Evolutionary conservation across 169 alveolate species (phyloP).

Genomic region (Plasmodium relictum): DNA sequence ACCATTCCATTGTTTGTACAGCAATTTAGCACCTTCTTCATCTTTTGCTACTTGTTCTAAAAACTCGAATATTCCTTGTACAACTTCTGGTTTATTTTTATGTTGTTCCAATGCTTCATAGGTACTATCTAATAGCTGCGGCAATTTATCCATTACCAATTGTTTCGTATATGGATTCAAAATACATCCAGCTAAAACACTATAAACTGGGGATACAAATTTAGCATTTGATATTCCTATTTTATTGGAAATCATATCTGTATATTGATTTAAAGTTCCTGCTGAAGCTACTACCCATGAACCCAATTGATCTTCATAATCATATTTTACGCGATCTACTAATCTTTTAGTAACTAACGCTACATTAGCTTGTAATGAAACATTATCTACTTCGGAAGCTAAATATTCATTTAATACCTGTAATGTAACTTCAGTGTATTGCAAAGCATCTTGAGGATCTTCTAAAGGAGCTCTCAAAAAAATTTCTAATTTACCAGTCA

Average conservation of each 20-base stretch:
- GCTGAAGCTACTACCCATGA: slow-evolving; percentile 94
- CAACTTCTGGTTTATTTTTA: slow-evolving; percentile 84
- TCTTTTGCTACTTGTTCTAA: slow-evolving; percentile 85
- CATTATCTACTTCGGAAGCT: slow-evolving; percentile 83
- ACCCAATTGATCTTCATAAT: slow-evolving; percentile 92
- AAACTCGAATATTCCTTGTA: slow-evolving; percentile 83
- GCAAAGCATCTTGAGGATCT: slow-evolving; percentile 91
- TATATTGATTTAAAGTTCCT: slow-evolving; percentile 88
- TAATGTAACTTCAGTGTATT: slow-evolving; percentile 91
- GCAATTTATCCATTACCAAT: slow-evolving; percentile 79
- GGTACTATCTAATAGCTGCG: slow-evolving; percentile 78
- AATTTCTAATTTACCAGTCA: slow-evolving; percentile 90
- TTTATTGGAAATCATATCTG: slow-evolving; percentile 84
- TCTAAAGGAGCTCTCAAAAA: slow-evolving; percentile 91
- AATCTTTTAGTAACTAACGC: slow-evolving; percentile 83
- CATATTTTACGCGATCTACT: slow-evolving; percentile 86
- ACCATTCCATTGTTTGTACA: slow-evolving; percentile 54
- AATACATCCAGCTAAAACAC: slow-evolving; percentile 88
- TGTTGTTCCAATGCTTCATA: slow-evolving; percentile 80
- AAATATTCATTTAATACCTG: slow-evolving; percentile 86
- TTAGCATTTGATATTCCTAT: slow-evolving; percentile 83
- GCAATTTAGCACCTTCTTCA: slow-evolving; percentile 82
- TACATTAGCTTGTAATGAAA: slow-evolving; percentile 82
- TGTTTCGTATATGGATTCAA: slow-evolving; percentile 86
- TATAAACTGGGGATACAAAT: slow-evolving; percentile 86